These are phyloP conservation scores for Yamadazyma phyllophila DNA, from an alignment of 805 yeast genomes.

Conservation along the genomic window DNA sequence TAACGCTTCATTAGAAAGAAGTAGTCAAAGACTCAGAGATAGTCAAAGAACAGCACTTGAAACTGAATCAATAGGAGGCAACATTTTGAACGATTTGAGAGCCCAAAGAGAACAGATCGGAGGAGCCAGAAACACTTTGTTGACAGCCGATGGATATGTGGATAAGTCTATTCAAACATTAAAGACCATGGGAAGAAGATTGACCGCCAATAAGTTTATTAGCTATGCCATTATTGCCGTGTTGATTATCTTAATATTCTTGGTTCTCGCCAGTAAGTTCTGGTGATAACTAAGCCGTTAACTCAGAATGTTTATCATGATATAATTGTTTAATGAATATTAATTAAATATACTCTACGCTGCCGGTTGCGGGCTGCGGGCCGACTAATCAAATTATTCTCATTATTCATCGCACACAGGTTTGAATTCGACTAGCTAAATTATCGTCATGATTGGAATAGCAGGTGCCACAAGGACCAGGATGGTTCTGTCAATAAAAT, in stretches of 20 bases:
- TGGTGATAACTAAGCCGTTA: slow-evolving; percentile 33
- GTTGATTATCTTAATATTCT: slow-evolving; percentile 71
- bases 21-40: slow-evolving; percentile 80
- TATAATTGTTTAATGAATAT: slow-evolving; percentile 4
- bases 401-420: slow-evolving; percentile 9
- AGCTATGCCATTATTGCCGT: slow-evolving; percentile 91
- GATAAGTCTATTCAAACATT: slow-evolving; percentile 85
- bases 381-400: slow-evolving; percentile 8
- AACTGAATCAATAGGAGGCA: slow-evolving; percentile 88
- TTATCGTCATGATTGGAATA: background rate
- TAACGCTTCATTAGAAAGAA: slow-evolving; percentile 76
- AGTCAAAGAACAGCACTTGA: slow-evolving; percentile 89
- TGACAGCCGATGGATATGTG: slow-evolving; percentile 89
- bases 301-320: background rate
- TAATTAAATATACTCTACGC: background rate
- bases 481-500: background rate
- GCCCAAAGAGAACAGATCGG: slow-evolving; percentile 91
- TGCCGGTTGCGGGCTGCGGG: background rate
- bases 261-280: slow-evolving; percentile 83
- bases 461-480: background rate
- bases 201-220: slow-evolving; percentile 87
- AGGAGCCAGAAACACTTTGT: slow-evolving; percentile 80
- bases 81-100: slow-evolving; percentile 81
- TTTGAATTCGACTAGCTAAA: background rate
- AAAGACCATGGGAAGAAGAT: slow-evolving; percentile 86